Evolutionary conservation across 2,329 filamentous ascomycete species (phyloP), one percentile per base, ranked within the genome.

Genomic region (Aureobasidium musti): DNA sequence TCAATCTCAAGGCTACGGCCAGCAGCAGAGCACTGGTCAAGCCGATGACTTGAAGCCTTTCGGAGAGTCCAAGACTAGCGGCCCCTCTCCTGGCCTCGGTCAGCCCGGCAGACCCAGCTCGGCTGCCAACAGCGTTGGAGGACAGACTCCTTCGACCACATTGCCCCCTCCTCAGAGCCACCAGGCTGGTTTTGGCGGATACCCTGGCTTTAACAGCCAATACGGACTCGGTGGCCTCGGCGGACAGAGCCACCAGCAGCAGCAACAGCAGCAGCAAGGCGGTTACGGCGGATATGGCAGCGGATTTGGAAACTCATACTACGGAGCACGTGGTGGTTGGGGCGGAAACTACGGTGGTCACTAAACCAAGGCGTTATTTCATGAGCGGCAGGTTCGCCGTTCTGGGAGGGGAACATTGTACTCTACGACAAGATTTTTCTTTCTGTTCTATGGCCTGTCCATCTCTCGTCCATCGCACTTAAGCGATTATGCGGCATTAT

Each of bases 41-140:
- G 54, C 67, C 26, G 69, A 71, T 49, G 67, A 68, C 54, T 74
- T 86, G 70, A 87, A 87, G 78, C 81, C 82, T 8, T 87, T 84
- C 69, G 82, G 83, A 69, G 81, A 86, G 23, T 78, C 82, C 54
- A 87, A 87, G 78, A 75, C 76, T 69, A 77, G 79, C 56, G 82
- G 85, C 13, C 86, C 87, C 33, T 87, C 85, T 70, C 86, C 86
- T 66, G 78, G 80, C 13, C 80, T 88, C 45, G 84, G 84, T 54
- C 86, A 88, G 73, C 84, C 84, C 52, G 85, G 86, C 70, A 85
- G 87, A 68, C 86, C 87, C 45, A 85, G 84, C 49, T 88, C 86
- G 43, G 86, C 86, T 8, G 83, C 85, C 35, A 88, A 87, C 77
- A 87, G 80, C 72, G 81, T 80, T 28, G 82, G 80, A 45, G 81